Percentiles rank a stretch among this genome's conserved stretches.
These are phyloP conservation scores for Immersiella caudata DNA, from an alignment of 495 filamentous ascomycete species.

Conservation along the genomic window DNA sequence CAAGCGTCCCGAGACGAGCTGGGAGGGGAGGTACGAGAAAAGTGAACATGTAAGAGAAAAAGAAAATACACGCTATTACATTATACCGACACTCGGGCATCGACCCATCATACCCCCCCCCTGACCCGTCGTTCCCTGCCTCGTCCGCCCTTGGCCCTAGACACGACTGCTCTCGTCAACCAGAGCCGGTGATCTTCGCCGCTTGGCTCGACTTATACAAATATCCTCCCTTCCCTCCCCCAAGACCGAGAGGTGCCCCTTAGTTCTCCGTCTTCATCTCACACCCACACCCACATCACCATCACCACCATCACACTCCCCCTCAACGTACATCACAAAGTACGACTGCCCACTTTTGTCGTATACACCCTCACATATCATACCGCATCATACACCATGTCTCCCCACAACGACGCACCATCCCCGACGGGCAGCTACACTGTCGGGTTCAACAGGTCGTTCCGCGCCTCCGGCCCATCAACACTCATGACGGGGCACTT, in stretches of 20 bases:
- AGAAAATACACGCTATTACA: conserved; percentile 25
- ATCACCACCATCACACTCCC: conserved; percentile 3
- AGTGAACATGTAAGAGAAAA: conserved; percentile 17
- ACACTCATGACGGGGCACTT: conserved; percentile 36
- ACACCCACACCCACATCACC: conserved; percentile 6
- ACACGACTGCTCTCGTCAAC: conserved; percentile 19
- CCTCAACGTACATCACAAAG: not conserved
- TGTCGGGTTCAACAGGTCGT: conserved; percentile 47
- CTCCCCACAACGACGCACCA: conserved; percentile 55
- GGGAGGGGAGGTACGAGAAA: conserved; percentile 15
- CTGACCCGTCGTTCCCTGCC: conserved; percentile 25
- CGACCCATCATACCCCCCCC: conserved; percentile 27
- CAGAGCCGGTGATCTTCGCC: conserved; percentile 13
- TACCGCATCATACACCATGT: conserved; percentile 40
- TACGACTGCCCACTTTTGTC: not conserved
- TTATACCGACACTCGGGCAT: conserved; percentile 28
- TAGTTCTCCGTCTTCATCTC: not conserved
- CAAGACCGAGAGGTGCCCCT: not conserved
- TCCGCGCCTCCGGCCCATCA: conserved; percentile 40
- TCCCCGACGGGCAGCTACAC: conserved; percentile 53
- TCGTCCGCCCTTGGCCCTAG: conserved; percentile 23
- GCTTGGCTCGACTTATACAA: conserved; percentile 33
- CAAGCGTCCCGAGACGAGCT: conserved; percentile 22
- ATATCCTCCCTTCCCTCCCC: conserved; percentile 26
- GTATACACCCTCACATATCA: not conserved